Conservation (phyloP, 2,329 filamentous ascomycete genomes). For the Thielaviopsis musarum region DNA sequence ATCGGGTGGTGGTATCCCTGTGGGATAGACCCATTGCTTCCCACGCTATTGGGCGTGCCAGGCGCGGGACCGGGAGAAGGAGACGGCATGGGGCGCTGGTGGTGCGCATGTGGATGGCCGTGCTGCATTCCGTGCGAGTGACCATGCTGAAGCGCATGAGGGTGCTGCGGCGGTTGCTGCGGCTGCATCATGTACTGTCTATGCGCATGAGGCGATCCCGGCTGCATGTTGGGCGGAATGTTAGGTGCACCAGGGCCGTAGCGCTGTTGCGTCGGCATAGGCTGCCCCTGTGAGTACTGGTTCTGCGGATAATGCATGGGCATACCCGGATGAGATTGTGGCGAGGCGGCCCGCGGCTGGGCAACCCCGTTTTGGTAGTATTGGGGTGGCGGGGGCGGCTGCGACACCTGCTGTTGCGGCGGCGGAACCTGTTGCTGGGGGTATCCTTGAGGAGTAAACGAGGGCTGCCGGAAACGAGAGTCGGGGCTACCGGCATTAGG, state of each 20-base stretch:
- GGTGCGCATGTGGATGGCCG: background rate
- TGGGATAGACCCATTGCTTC: background rate
- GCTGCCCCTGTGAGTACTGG: constrained; percentile 11
- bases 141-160: background rate
- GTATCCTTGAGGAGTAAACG: constrained; percentile 20
- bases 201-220: constrained; percentile 7
- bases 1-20: constrained; percentile 7
- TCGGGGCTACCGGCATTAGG: constrained; percentile 25
- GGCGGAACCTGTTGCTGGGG: constrained; percentile 17
- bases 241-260: constrained; percentile 3
- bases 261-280: constrained; percentile 6
- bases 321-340: constrained; percentile 23
- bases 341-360: constrained; percentile 27
- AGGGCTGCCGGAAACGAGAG: constrained; percentile 24
- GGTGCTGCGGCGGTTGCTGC: constrained; percentile 6
- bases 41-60: constrained; percentile 4
- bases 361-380: constrained; percentile 29
- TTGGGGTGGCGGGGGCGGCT: constrained; percentile 9
- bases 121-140: background rate
- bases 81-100: constrained; percentile 9
- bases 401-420: constrained; percentile 9
- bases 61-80: constrained; percentile 10
- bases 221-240: constrained; percentile 12
- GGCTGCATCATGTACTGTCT: constrained; percentile 11
- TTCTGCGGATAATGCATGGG: constrained; percentile 14